Evolutionary conservation across 2,329 filamentous ascomycete species (phyloP).

Genomic region (Hawksworthiomyces lignivorus): DNA sequence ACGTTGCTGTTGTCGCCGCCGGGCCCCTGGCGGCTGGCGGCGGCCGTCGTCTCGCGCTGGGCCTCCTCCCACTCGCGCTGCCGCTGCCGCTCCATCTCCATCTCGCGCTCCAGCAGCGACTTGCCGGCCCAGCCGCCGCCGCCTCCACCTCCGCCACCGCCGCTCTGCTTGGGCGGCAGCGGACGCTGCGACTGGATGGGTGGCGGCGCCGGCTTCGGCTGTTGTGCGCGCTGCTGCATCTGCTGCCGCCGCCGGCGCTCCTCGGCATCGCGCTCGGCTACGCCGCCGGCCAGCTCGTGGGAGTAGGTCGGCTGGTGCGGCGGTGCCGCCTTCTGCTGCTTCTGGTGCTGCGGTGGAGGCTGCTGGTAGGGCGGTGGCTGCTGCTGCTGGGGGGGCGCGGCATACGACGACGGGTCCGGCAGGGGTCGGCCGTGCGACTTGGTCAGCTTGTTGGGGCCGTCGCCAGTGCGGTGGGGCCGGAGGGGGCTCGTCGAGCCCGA

Average conservation of each 20-base stretch:
- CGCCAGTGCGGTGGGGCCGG: slow-evolving; percentile 17
- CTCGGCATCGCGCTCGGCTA: slow-evolving; percentile 55
- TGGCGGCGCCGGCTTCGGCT: neutral
- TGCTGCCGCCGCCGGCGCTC: slow-evolving; percentile 48
- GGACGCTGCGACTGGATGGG: neutral
- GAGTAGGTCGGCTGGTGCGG: slow-evolving; percentile 35
- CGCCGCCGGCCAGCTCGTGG: slow-evolving; percentile 45
- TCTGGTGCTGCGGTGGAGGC: slow-evolving; percentile 25
- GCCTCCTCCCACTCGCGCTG: slow-evolving; percentile 75
- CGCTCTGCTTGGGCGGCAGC: neutral
- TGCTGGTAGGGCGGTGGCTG: slow-evolving; percentile 15
- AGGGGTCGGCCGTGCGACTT: slow-evolving; percentile 42
- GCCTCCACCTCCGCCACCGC: too few relatives aligned
- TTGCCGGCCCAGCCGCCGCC: slow-evolving; percentile 47
- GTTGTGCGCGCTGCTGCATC: slow-evolving; percentile 32
- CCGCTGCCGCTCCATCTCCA: slow-evolving; percentile 70
- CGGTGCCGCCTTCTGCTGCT: slow-evolving; percentile 11
- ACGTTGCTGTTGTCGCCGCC: slow-evolving; percentile 55
- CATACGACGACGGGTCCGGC: slow-evolving; percentile 38
- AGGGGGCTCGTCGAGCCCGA: slow-evolving; percentile 2
- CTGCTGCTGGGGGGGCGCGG: slow-evolving; percentile 8
- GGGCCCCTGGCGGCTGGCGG: slow-evolving; percentile 39
- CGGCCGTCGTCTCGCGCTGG: slow-evolving; percentile 56
- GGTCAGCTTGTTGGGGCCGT: slow-evolving; percentile 20
- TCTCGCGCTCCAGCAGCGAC: slow-evolving; percentile 68